A percentile compares a stretch with the other conserved stretches of the same genome.
These are phyloP conservation scores for Moniliophthora roreri DNA, from an alignment of 1,284 basidiomycete species.

Conservation along the genomic window DNA sequence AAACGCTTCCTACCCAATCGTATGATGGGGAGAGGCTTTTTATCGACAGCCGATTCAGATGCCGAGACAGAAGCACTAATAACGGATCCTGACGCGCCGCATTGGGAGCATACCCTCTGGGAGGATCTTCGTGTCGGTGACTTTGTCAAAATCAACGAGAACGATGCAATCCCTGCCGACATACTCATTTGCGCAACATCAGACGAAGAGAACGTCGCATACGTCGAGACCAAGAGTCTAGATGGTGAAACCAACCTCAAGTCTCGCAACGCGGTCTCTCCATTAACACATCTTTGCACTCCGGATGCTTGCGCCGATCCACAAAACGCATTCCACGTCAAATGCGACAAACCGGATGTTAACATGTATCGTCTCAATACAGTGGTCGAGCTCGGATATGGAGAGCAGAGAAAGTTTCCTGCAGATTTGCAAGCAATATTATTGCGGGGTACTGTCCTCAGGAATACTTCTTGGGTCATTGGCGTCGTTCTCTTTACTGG, in stretches of 20 bases:
- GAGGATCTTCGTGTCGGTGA: constrained; percentile 96
- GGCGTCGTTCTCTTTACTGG: constrained; percentile 93
- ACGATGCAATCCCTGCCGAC: constrained; percentile 92
- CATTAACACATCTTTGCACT: constrained; percentile 72
- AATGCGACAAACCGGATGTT: constrained; percentile 86
- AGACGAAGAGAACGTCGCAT: constrained; percentile 96
- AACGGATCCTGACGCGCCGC: constrained; percentile 32
- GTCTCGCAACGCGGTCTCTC: constrained; percentile 81
- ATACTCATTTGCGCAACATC: constrained; percentile 94
- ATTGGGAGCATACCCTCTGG: constrained; percentile 86
- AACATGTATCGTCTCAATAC: constrained; percentile 96
- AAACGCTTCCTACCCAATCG: constrained; percentile 54
- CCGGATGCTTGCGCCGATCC: constrained; percentile 58
- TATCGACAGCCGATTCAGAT: neutral
- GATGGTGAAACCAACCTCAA: constrained; percentile 99
- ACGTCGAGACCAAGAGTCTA: constrained; percentile 98
- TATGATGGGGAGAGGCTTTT: constrained; percentile 27
- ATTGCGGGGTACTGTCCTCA: constrained; percentile 88
- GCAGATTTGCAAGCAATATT: constrained; percentile 85
- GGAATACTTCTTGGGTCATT: constrained; percentile 93
- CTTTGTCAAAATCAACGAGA: constrained; percentile 87
- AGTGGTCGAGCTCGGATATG: constrained; percentile 60
- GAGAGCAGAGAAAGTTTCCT: constrained; percentile 49
- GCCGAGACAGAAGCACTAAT: neutral
- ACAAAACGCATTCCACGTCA: constrained; percentile 65